Evolutionary conservation across 257 asterid genomes (phyloP).

Genomic region (Solanum pimpinellifolium): DNA sequence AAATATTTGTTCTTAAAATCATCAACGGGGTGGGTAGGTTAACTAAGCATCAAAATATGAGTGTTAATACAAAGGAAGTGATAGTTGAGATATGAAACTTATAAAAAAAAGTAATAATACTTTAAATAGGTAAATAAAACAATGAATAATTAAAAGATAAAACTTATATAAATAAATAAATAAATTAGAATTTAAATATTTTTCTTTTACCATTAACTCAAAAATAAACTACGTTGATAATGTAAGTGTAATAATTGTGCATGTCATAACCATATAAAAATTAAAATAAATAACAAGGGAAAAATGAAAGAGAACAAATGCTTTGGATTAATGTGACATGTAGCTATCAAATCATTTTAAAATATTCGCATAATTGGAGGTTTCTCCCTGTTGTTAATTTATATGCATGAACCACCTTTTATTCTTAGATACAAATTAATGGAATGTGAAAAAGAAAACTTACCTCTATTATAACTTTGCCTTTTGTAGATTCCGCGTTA

Average conservation of each 20-base stretch:
- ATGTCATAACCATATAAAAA: background rate
- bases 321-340: background rate
- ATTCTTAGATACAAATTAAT: background rate
- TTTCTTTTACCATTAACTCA: background rate
- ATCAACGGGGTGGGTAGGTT: background rate
- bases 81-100: too few species aligned
- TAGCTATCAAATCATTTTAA: background rate
- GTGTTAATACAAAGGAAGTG: background rate
- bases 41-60: background rate
- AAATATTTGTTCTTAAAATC: background rate
- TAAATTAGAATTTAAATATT: too few species aligned
- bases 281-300: background rate
- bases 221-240: background rate
- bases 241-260: background rate
- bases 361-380: background rate
- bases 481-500: background rate
- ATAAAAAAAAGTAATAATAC: too few species aligned
- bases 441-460: background rate
- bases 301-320: background rate
- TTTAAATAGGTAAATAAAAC: background rate
- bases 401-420: background rate
- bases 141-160: background rate
- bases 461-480: background rate
- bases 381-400: background rate
- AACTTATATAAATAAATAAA: too few species aligned